Percentiles rank a stretch among this genome's conserved stretches.
phyloP scores from a whole-genome alignment of 2,329 filamentous ascomycete genomes.

The Chaetomium sp. region DNA sequence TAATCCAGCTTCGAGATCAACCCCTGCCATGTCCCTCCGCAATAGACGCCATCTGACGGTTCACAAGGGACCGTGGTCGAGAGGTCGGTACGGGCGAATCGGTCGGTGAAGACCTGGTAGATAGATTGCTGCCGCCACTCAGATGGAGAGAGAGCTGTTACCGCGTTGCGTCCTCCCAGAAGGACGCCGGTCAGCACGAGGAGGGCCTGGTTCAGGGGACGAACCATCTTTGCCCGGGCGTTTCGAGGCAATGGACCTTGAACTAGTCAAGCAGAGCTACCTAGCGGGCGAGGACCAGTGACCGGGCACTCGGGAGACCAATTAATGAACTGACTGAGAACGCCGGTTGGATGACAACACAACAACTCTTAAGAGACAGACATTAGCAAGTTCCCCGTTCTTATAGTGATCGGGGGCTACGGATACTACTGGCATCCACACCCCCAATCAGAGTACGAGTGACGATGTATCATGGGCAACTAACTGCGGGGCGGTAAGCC shows the following conservation, averaged over 20 bases:
- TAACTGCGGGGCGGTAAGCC: background rate
- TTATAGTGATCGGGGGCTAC: no score
- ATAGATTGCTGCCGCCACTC: slow-evolving; percentile 34
- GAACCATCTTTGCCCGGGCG: slow-evolving; percentile 1
- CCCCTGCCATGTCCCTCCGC: slow-evolving; percentile 43
- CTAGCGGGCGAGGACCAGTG: no score
- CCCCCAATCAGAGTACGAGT: no score
- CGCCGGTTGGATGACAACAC: no score
- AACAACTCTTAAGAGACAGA: no score
- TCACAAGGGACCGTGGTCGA: slow-evolving; percentile 32
- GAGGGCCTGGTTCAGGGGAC: background rate
- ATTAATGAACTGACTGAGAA: no score
- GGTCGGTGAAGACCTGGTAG: slow-evolving; percentile 40
- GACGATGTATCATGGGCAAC: no score
- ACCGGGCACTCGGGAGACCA: no score
- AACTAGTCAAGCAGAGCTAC: no score
- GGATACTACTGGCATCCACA: no score
- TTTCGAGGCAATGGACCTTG: no score
- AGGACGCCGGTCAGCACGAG: slow-evolving; percentile 6
- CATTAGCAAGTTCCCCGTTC: no score
- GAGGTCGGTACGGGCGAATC: slow-evolving; percentile 35
- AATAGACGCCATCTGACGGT: slow-evolving; percentile 33
- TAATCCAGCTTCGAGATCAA: slow-evolving; percentile 43
- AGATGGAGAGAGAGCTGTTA: slow-evolving; percentile 15
- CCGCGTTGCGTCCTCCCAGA: background rate